Percentiles rank a stretch among this genome's conserved stretches.
Conservation (phyloP, 1,284 basidiomycete genomes). For the Rhodotorula glutinis region DNA sequence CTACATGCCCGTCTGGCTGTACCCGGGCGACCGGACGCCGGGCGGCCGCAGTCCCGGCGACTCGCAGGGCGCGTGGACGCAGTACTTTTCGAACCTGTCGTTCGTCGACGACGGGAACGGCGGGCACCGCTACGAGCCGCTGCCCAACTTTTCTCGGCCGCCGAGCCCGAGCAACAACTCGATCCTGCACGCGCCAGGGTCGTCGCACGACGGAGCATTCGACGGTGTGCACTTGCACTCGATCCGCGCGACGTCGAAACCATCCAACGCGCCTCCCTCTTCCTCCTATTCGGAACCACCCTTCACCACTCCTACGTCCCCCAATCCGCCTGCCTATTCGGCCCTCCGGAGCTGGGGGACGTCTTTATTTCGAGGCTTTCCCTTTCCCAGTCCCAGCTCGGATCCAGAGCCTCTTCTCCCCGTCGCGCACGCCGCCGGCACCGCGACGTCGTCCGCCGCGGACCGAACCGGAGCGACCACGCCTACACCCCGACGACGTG, state of each 20-base stretch:
- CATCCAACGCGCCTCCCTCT: constrained; percentile 1
- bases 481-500: background rate
- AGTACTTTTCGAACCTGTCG: constrained; percentile 34
- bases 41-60: constrained; percentile 6
- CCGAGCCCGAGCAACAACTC: constrained; percentile 39
- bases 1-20: constrained; percentile 40
- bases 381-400: constrained; percentile 8
- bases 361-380: constrained; percentile 33
- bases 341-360: constrained; percentile 35
- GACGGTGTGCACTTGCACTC: constrained; percentile 33
- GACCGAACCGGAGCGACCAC: background rate
- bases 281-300: constrained; percentile 1
- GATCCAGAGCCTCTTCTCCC: constrained; percentile 4
- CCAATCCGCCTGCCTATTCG: constrained; percentile 36
- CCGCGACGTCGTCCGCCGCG: background rate
- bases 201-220: constrained; percentile 39
- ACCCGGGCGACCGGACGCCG: constrained; percentile 15
- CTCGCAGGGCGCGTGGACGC: constrained; percentile 24
- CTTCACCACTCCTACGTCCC: constrained; percentile 19
- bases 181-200: constrained; percentile 34
- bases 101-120: constrained; percentile 27
- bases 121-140: constrained; percentile 30
- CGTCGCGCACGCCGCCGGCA: background rate
- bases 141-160: constrained; percentile 36
- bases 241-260: constrained; percentile 14